Conservation (phyloP, 805 yeast species). For the Candida mattraensis region DNA sequence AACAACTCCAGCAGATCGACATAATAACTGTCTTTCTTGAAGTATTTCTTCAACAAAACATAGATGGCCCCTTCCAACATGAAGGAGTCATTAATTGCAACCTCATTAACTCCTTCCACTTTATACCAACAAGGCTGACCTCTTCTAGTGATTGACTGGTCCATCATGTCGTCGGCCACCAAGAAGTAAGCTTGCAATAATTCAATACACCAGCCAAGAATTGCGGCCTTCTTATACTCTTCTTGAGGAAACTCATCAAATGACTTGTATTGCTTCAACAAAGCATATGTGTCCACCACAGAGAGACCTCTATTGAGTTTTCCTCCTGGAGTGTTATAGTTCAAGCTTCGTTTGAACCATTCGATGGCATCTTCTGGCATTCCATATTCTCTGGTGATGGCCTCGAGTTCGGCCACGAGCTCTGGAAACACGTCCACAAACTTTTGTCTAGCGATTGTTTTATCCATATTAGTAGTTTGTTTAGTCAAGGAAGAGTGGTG, state of each 20-base stretch:
- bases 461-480: constrained; percentile 33
- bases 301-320: constrained; percentile 95
- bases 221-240: constrained; percentile 81
- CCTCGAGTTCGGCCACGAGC: constrained; percentile 72
- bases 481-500: background rate
- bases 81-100: constrained; percentile 96
- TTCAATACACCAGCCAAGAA: constrained; percentile 95
- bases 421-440: constrained; percentile 71
- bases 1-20: constrained; percentile 88
- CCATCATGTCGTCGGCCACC: constrained; percentile 99
- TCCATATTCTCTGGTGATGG: constrained; percentile 62
- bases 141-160: constrained; percentile 91
- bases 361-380: constrained; percentile 83
- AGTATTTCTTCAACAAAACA: constrained; percentile 82
- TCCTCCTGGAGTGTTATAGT: constrained; percentile 94
- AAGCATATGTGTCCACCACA: constrained; percentile 87
- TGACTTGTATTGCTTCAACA: constrained; percentile 63
- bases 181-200: constrained; percentile 93
- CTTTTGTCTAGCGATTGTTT: constrained; percentile 46
- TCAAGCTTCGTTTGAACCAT: constrained; percentile 75
- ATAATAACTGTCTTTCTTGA: constrained; percentile 78
- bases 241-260: constrained; percentile 58
- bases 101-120: constrained; percentile 74
- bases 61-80: constrained; percentile 96
- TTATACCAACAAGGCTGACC: constrained; percentile 99